Evolutionary conservation across 495 filamentous ascomycete species (phyloP), one percentile per base, ranked within the genome.

Genomic region (Aspergillus cristatus): DNA sequence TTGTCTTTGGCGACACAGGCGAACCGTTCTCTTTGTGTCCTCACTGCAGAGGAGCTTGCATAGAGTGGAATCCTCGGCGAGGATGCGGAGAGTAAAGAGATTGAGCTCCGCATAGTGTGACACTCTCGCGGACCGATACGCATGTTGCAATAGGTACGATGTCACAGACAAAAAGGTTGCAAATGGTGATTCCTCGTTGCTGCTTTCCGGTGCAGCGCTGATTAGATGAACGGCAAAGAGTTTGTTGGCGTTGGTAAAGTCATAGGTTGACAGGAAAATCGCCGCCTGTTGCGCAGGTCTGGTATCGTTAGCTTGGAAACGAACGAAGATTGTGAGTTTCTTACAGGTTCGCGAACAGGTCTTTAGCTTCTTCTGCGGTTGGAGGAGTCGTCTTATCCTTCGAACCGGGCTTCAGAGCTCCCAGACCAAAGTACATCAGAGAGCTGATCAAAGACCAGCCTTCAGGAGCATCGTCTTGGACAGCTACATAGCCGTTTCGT

Each of bases 171-270:
- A 67, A 57, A 91, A 93, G 45, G 74, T 73, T 13, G 80, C 75
- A 40, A 98, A 81, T 0, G 91, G 84, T 2, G 81, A 69, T 49
- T 93, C 79, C 32, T 79, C 68, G 26, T 70, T 74, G 50, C 84
- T 83, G 22, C 74, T 70, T 22, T 79, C 72, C 1, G 75, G 50
- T 5, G 64, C 48, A 15, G 76, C 55, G 8, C 78, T 76, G 35
- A 94, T 75, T 25, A 98, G 58, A 47, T 82, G 89, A 50, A 81
- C 81, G 60, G 85, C 90, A 58, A 97, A 97, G 14, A 97, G 72
- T 61, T 94, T 96, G 70, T 97, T 98, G 10, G 90, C 79, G 60
- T 89, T 82, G 16, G 76, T 80, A 59, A 97, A 97, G 51, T 97
- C 93, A 56, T 97, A 97, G 1, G 84, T 82, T 12, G 86, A 78